phyloP scores from a whole-genome alignment of 441 rosid genomes.

The Erodium trifolium region DNA sequence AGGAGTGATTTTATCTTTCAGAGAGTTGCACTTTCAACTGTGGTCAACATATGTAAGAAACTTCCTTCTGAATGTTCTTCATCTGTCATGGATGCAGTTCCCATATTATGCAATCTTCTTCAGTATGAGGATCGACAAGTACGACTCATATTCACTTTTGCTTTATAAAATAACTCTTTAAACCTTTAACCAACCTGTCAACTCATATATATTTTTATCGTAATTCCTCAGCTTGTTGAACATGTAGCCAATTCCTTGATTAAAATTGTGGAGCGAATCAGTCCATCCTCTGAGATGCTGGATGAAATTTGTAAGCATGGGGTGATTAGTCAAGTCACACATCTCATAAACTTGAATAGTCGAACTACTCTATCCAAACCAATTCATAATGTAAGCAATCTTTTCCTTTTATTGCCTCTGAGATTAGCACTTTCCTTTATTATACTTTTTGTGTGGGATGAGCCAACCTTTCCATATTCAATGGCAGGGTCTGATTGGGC shows the following conservation, averaged over 20 bases:
- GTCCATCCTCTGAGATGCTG: conserved; percentile 62
- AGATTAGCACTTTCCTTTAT: background rate
- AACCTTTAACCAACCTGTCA: conserved; percentile 13
- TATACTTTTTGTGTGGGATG: conserved; percentile 6
- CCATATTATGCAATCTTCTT: conserved; percentile 78
- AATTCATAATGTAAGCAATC: conserved; percentile 57
- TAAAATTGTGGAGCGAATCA: conserved; percentile 65
- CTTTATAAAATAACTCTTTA: conserved; percentile 14
- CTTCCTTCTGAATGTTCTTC: conserved; percentile 60
- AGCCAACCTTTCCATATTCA: conserved; percentile 23
- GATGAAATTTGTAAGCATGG: conserved; percentile 84
- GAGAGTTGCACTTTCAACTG: conserved; percentile 93
- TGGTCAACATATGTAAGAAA: conserved; percentile 82
- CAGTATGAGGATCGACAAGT: conserved; percentile 93
- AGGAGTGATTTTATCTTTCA: conserved; percentile 23
- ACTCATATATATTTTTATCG: conserved; percentile 16
- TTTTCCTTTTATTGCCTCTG: conserved; percentile 11
- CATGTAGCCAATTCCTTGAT: conserved; percentile 74
- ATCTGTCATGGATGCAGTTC: conserved; percentile 74
- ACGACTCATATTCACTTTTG: conserved; percentile 18
- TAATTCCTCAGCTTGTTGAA: conserved; percentile 71
- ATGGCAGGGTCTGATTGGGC: conserved; percentile 78
- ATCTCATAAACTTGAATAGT: conserved; percentile 57
- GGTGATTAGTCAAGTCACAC: conserved; percentile 55
- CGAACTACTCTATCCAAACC: conserved; percentile 76